Base-by-base conservation (phyloP, 768 basidiomycete genomes). In the Dentipellis sp. region DNA sequence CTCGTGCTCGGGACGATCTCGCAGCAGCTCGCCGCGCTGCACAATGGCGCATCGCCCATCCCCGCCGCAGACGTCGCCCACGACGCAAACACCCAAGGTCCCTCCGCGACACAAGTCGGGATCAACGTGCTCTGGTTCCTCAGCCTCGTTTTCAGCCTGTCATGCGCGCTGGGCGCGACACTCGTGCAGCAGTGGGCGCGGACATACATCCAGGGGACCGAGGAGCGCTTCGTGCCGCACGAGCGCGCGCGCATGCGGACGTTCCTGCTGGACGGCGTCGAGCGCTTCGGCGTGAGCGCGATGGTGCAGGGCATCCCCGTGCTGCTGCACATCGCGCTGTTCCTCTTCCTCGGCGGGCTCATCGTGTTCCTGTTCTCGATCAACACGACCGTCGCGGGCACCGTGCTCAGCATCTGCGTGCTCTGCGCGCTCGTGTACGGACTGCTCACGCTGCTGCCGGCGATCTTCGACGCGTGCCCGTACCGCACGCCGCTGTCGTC, bases 331-430 rank as follows among this genome's bases (percentile, higher is more conserved):
- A 29, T 58, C 16, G 55, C 59, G 0, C 53, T 60, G 16, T 54
- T 61, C 57, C 55, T 61, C 2, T 61, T 62, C 57, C 40, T 62
- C 47, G 38, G 47, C 17, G 61, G 61, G 4, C 52, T 62, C 23
- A 16, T 58, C 29, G 56, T 53, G 12, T 62, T 60, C 52, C 39
- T 61, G 5, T 58, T 57, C 51, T 54, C 56, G 1, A 56, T 62
- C 39, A 38, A 61, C 12, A 19, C 23, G 23, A 38, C 54, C 2
- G 42, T 62, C n/a, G 54, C 56, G 6, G 52, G 39, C 7, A 54
- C 58, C 17, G 38, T 56, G 16, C 48, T 62, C 1, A 45, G 37
- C 9, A 53, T 60, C 29, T 5, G 58, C 35, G 35, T 50, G 38
- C 8, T 40, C 3, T 6, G 52, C 11, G 53, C 29, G 17, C 37